These are phyloP conservation scores for Punica granatum DNA, from an alignment of 345 rosid genomes.

Conservation along the genomic window DNA sequence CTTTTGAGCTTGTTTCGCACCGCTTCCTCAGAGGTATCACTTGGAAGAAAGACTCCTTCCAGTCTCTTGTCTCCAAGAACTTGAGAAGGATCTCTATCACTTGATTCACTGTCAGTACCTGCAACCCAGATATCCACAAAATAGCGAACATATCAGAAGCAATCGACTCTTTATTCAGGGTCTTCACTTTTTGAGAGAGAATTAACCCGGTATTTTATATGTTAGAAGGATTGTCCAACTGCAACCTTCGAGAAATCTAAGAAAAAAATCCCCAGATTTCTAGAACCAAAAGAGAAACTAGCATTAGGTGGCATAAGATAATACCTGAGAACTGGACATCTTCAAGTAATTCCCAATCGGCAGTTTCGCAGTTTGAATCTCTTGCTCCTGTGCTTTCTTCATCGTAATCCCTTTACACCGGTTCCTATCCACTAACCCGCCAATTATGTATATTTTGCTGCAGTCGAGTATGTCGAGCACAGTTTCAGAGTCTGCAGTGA, in stretches of 20 bases:
- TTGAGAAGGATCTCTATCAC: conserved; percentile 83
- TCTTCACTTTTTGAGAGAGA: not conserved
- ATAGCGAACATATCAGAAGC: not conserved
- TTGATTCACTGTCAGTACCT: conserved; percentile 97
- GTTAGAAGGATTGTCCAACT: no score
- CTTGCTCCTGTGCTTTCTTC: conserved; percentile 87
- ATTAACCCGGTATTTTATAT: no score
- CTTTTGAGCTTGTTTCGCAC: conserved; percentile 30
- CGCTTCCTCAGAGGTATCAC: conserved; percentile 92
- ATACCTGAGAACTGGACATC: conserved; percentile 96
- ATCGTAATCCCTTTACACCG: conserved; percentile 87
- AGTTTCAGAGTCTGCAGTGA: conserved; percentile 79
- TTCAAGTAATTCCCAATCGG: conserved; percentile 84
- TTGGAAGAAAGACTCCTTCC: conserved; percentile 81
- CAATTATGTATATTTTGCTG: conserved; percentile 55
- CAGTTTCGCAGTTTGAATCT: conserved; percentile 76
- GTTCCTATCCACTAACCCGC: conserved; percentile 91
- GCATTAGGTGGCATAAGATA: not conserved
- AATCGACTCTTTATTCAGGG: not conserved
- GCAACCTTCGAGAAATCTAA: not conserved
- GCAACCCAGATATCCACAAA: conserved; percentile 8
- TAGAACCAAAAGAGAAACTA: not conserved
- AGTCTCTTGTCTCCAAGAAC: conserved; percentile 74
- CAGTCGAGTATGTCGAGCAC: conserved; percentile 61
- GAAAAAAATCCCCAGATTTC: not conserved